These are phyloP conservation scores for Tagetes patula DNA, from an alignment of 129 eudicot genomes.

Conservation along the genomic window DNA sequence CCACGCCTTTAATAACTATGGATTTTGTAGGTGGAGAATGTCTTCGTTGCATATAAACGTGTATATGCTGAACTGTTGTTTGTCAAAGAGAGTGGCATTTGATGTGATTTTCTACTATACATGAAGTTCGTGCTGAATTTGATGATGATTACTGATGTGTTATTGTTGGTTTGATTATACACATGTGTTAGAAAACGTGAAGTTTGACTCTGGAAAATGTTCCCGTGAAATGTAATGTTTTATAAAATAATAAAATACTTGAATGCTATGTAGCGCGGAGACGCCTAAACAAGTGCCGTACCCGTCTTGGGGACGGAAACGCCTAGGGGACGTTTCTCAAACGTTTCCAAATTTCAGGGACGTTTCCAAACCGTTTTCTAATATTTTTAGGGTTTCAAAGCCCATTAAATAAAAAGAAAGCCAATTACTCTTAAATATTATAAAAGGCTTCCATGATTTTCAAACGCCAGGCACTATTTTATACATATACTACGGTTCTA, in stretches of 20 bases:
- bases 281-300: no score
- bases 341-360: no score
- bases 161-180: not conserved
- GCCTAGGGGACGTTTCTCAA: no score
- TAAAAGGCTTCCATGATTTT: no score
- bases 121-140: not conserved
- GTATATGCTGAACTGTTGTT: not conserved
- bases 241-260: not conserved
- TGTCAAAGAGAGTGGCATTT: not conserved
- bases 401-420: no score
- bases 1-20: no score
- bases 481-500: no score
- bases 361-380: no score
- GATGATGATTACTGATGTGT: not conserved
- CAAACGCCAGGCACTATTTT: no score
- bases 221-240: not conserved
- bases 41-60: not conserved
- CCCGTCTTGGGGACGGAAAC: no score
- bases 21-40: not conserved
- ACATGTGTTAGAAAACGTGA: not conserved
- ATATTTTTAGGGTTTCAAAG: no score
- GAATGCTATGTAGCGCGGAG: not conserved
- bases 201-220: not conserved
- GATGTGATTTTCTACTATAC: not conserved
- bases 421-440: no score